Evolutionary conservation across 1,139 yeast genomes (phyloP).

Genomic region (Taphrina communis): DNA sequence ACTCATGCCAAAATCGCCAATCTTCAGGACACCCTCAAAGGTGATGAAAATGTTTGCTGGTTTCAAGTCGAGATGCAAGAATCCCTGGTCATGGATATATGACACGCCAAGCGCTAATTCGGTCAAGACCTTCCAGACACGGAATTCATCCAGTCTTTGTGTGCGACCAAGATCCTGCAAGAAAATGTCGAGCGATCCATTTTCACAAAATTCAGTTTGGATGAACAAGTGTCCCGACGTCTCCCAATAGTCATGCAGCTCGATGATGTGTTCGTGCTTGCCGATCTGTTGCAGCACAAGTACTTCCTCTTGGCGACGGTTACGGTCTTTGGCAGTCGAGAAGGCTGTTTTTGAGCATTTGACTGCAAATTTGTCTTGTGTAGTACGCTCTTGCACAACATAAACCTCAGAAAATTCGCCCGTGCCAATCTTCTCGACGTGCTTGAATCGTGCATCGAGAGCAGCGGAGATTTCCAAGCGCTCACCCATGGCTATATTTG

Average conservation of each 20-base stretch:
- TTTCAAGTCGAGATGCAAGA: slow-evolving; percentile 84
- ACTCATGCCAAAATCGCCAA: slow-evolving; percentile 85
- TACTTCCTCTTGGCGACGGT: slow-evolving; percentile 63
- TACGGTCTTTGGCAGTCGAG: slow-evolving; percentile 60
- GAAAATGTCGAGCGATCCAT: slow-evolving; percentile 85
- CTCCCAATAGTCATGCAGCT: slow-evolving; percentile 88
- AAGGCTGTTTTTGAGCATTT: slow-evolving; percentile 73
- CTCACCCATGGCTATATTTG: background rate
- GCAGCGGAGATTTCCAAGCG: slow-evolving; percentile 9
- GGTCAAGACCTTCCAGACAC: slow-evolving; percentile 93
- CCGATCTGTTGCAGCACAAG: slow-evolving; percentile 62
- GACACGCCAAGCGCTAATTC: slow-evolving; percentile 79
- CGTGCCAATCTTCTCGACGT: slow-evolving; percentile 72
- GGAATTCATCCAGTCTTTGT: slow-evolving; percentile 84
- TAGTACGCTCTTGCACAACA: slow-evolving; percentile 63
- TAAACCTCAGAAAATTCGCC: slow-evolving; percentile 92
- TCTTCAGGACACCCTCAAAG: slow-evolving; percentile 87
- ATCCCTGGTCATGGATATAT: slow-evolving; percentile 77
- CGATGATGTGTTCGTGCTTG: slow-evolving; percentile 79
- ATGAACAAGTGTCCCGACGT: slow-evolving; percentile 74
- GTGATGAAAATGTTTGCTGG: slow-evolving; percentile 95
- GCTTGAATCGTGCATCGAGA: slow-evolving; percentile 65
- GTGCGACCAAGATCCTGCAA: slow-evolving; percentile 78
- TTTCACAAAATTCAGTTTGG: slow-evolving; percentile 95
- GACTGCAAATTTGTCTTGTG: slow-evolving; percentile 65